Evolutionary conservation across 2,329 filamentous ascomycete genomes (phyloP).

Genomic region (Tolypocladium ophioglossoides): DNA sequence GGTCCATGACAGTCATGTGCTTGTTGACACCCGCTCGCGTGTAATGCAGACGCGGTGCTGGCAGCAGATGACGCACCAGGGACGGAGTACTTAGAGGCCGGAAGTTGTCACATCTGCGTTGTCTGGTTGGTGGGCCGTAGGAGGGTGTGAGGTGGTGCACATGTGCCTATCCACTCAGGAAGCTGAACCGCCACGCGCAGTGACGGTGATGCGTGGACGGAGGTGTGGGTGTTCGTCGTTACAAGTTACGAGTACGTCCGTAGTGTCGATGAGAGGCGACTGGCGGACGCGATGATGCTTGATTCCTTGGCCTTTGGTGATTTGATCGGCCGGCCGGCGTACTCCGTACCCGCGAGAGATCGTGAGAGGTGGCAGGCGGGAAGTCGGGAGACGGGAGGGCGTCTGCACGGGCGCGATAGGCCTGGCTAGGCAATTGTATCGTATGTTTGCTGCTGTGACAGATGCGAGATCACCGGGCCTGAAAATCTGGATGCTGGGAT

Average conservation of each 20-base stretch:
- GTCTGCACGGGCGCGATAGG: background rate
- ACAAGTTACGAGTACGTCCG: no score
- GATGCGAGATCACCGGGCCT: constrained; percentile 3
- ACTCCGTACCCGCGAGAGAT: background rate
- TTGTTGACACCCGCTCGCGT: background rate
- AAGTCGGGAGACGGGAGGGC: background rate
- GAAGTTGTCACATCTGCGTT: background rate
- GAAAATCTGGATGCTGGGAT: constrained; percentile 1
- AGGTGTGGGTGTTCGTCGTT: background rate
- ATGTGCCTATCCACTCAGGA: background rate
- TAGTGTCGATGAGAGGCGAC: background rate
- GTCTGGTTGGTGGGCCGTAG: background rate
- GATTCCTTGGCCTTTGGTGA: background rate
- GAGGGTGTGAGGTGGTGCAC: background rate
- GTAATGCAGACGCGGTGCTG: background rate
- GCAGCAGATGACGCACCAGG: background rate
- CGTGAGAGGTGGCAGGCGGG: background rate
- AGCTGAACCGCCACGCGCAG: constrained; percentile 1
- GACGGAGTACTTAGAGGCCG: background rate
- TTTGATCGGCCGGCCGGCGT: background rate
- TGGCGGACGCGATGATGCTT: background rate
- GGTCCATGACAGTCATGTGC: background rate
- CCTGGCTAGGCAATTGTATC: no score
- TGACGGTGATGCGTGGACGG: background rate
- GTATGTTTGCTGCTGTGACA: background rate